Percentiles rank a stretch among this genome's conserved stretches.
Conservation (phyloP, 352 stramenopile species). For the Plasmopara muralis region DNA sequence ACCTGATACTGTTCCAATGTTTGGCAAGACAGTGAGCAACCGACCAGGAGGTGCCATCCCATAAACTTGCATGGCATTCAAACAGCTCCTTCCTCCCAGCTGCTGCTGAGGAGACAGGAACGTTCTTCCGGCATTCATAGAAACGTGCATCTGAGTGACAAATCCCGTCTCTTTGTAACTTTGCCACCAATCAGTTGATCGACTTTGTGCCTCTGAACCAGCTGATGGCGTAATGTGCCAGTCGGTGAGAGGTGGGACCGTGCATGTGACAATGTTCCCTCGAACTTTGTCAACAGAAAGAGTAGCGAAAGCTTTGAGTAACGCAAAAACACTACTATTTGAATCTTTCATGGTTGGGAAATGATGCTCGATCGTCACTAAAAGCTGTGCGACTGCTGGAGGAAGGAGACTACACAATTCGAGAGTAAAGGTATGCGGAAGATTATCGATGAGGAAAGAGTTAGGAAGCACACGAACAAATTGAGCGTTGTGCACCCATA, state of each 20-base stretch:
- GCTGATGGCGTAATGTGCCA: constrained; percentile 24
- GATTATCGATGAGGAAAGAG: constrained; percentile 34
- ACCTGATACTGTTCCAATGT: constrained; percentile 29
- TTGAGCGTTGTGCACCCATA: constrained; percentile 41
- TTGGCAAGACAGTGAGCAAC: constrained; percentile 34
- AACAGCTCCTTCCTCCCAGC: constrained; percentile 7
- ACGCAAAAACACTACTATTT: neutral
- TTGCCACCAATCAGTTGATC: constrained; percentile 32
- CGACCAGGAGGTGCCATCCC: constrained; percentile 24
- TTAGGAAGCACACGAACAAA: constrained; percentile 42
- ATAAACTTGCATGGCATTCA: constrained; percentile 18
- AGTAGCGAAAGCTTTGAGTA: constrained; percentile 8
- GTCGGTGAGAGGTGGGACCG: constrained; percentile 29
- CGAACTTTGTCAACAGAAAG: constrained; percentile 25
- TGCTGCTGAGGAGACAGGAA: constrained; percentile 20
- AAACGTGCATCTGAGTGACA: constrained; percentile 30
- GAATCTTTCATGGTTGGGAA: neutral
- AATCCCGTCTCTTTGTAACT: constrained; percentile 26
- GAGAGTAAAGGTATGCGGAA: constrained; percentile 36
- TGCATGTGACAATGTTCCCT: constrained; percentile 26
- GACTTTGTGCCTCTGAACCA: constrained; percentile 6
- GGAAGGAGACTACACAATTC: constrained; percentile 29
- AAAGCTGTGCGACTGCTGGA: constrained; percentile 11
- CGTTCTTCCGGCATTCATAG: constrained; percentile 40
- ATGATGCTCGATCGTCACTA: constrained; percentile 13